Percentiles rank a stretch among this genome's conserved stretches.
Conservation (phyloP, 1,139 yeast genomes). For the Kodamaea alishanica region DNA sequence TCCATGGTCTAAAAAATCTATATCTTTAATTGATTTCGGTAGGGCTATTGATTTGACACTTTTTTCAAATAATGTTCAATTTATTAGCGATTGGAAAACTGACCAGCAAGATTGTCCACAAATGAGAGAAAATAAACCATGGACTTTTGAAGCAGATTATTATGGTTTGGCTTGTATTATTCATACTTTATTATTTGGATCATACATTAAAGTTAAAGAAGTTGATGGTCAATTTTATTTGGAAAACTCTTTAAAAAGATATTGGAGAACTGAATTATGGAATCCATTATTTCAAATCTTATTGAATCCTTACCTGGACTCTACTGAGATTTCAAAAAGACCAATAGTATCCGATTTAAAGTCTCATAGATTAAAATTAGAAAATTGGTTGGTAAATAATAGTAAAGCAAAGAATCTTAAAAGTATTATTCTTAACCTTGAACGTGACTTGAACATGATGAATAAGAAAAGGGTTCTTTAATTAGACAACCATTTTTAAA, state of each 20-base stretch:
- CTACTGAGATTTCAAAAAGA: constrained; percentile 13
- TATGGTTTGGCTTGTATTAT: constrained; percentile 77
- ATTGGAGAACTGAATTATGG: constrained; percentile 82
- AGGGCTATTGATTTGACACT: constrained; percentile 70
- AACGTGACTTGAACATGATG: constrained; percentile 19
- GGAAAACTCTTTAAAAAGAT: constrained; percentile 54
- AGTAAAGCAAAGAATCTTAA: constrained; percentile 18
- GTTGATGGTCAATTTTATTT: constrained; percentile 31
- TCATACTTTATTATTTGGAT: constrained; percentile 70
- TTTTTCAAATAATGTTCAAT: constrained; percentile 47
- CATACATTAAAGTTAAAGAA: constrained; percentile 47
- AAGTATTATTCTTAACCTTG: constrained; percentile 18
- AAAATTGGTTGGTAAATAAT: constrained; percentile 37
- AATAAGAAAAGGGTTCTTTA: constrained; percentile 11
- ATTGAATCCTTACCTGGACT: constrained; percentile 51
- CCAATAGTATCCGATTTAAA: constrained; percentile 43
- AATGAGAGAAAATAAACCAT: constrained; percentile 57
- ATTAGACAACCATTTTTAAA: not conserved
- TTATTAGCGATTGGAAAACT: constrained; percentile 58
- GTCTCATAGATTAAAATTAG: constrained; percentile 39
- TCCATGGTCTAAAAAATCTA: constrained; percentile 55
- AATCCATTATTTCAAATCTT: constrained; percentile 57
- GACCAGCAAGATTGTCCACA: constrained; percentile 77
- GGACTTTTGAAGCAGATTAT: constrained; percentile 85
- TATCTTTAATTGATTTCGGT: constrained; percentile 79